Evolutionary conservation across 352 stramenopile genomes (phyloP), one percentile per base, ranked within the genome.

Genomic region (Phytophthora cryptogea): DNA sequence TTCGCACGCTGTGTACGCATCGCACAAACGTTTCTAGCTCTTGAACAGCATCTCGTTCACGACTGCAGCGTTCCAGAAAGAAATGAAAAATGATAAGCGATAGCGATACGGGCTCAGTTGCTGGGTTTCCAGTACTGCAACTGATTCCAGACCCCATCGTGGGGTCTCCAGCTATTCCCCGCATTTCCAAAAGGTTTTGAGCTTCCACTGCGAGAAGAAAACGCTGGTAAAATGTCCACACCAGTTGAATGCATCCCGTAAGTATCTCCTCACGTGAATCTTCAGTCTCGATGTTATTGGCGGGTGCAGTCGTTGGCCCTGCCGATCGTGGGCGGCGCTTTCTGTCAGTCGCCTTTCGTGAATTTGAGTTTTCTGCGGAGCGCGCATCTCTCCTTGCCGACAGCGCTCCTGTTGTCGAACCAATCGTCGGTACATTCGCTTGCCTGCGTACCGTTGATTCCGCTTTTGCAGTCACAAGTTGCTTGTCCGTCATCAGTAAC

Each of bases 191-290:
- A 1, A 83, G 47, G 9, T 41, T 48, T 14, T 66, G 49, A 5
- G 69, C 76, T 53, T 90, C 80, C 26, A 80, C 61, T 2, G 66
- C 69, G 44, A 86, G 72, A 5, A 88, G 51, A 43, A 87, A 87
- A 10, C 73, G 74, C 39, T 88, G 76, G 49, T 88, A 88, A 43
- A 90, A 79, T 6, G 66, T 44, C 69, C 68, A 82, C 2, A 83
- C 65, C 11, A 90, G 44, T 37, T 83, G 66, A n/a, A 69, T 50
- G 49, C 67, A 73, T 5, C 47, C 40, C 16, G 35, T 16, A 7
- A 69, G 11, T 8, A 69, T 20, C 40, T 69, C 40, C 37, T 64
- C 27, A 3, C 28, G 47, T 26, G 11, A 39, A 30, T 55, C 65
- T 56, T 54, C 65, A 59, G 4, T 17, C 43, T 45, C 53, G 17